Evolutionary conservation across 805 yeast species (phyloP).

Genomic region (Huiozyma sinensis): DNA sequence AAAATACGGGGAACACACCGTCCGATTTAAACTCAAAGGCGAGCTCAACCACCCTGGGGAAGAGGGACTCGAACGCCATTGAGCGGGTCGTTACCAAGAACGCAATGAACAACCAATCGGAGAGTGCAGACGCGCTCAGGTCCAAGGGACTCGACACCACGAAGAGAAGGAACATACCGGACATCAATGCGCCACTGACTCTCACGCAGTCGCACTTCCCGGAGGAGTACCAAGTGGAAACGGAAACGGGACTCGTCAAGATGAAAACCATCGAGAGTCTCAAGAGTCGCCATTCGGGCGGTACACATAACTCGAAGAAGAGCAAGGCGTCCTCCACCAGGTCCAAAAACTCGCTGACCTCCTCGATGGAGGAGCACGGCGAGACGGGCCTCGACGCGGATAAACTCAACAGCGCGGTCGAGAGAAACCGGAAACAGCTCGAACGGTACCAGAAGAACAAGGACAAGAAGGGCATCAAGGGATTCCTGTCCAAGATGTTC

Average conservation of each 20-base stretch:
- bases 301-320: not conserved
- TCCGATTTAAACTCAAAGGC: not conserved
- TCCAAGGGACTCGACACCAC: slow-evolving; percentile 9
- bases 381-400: slow-evolving; percentile 9
- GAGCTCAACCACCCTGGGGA: slow-evolving; percentile 2
- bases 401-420: slow-evolving; percentile 24
- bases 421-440: slow-evolving; percentile 23
- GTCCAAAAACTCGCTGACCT: not conserved
- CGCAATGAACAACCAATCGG: slow-evolving; percentile 15
- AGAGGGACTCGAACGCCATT: slow-evolving; percentile 3
- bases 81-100: slow-evolving; percentile 18
- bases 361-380: not conserved
- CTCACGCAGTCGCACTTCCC: slow-evolving; percentile 35
- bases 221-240: slow-evolving; percentile 57
- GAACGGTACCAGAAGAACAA: slow-evolving; percentile 19
- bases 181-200: slow-evolving; percentile 15
- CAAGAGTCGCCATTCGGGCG: slow-evolving; percentile 33
- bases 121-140: slow-evolving; percentile 16
- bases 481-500: slow-evolving; percentile 18
- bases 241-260: slow-evolving; percentile 55
- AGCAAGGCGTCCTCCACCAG: slow-evolving; percentile 1
- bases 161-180: slow-evolving; percentile 10
- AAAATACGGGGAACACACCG: not conserved
- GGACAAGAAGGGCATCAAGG: slow-evolving; percentile 13
- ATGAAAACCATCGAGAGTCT: slow-evolving; percentile 42